Evolutionary conservation across 2,329 filamentous ascomycete genomes (phyloP).

Genomic region (Botrytis galanthina): DNA sequence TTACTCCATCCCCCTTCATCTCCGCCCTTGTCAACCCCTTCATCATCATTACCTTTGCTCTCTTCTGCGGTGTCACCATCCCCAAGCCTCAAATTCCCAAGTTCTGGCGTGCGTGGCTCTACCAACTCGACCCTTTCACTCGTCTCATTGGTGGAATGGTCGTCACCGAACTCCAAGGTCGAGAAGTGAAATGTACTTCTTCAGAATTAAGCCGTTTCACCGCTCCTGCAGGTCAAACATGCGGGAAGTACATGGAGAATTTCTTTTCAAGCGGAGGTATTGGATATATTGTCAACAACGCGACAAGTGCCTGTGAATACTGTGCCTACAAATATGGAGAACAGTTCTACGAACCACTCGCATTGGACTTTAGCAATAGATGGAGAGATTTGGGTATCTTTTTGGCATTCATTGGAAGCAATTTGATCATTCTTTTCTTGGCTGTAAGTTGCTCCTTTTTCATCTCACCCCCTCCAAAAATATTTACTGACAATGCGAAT

Average conservation of each 20-base stretch:
- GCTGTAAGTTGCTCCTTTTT: conserved; percentile 35
- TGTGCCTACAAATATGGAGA: conserved; percentile 80
- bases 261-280: conserved; percentile 68
- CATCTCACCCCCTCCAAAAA: not conserved
- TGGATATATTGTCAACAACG: conserved; percentile 69
- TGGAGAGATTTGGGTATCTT: conserved; percentile 86
- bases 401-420: conserved; percentile 71
- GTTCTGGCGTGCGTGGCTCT: conserved; percentile 79
- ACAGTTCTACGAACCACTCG: conserved; percentile 70
- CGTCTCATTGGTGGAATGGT: conserved; percentile 78
- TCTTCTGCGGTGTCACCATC: conserved; percentile 87
- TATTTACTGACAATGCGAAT: conserved; percentile 20
- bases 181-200: conserved; percentile 58
- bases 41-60: conserved; percentile 75
- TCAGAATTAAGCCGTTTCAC: conserved; percentile 66
- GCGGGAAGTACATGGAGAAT: conserved; percentile 70
- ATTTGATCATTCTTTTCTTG: conserved; percentile 63
- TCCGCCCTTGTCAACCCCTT: conserved; percentile 79
- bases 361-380: conserved; percentile 63
- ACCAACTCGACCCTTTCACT: conserved; percentile 80
- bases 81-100: conserved; percentile 72
- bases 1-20: conserved; percentile 78
- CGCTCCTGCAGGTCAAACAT: conserved; percentile 63
- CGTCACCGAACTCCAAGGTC: conserved; percentile 69
- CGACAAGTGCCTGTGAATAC: conserved; percentile 69